phyloP scores from a whole-genome alignment of 805 yeast species.

The Candida endomychidarum region DNA sequence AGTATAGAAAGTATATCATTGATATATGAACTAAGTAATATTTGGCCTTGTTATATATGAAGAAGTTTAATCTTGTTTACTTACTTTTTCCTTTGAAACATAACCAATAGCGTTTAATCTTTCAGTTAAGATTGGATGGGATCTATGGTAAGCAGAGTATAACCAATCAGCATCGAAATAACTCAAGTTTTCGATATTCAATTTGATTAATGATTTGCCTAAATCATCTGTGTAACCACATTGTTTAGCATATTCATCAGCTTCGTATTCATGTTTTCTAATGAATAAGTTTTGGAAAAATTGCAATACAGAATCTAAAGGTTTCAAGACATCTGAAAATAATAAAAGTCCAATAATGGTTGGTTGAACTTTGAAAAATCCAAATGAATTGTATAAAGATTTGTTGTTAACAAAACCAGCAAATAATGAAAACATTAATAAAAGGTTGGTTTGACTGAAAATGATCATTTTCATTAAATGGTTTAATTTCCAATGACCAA shows the following conservation, averaged over 20 bases:
- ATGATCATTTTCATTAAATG: slow-evolving; percentile 80
- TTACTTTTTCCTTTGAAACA: slow-evolving; percentile 37
- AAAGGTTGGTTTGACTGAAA: slow-evolving; percentile 62
- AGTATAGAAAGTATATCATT: no score
- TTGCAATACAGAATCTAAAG: slow-evolving; percentile 67
- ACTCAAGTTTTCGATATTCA: slow-evolving; percentile 78
- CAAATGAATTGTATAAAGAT: slow-evolving; percentile 77
- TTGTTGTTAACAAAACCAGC: slow-evolving; percentile 77
- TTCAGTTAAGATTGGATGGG: slow-evolving; percentile 91
- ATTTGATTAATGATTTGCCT: slow-evolving; percentile 67
- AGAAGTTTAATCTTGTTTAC: slow-evolving; percentile 8
- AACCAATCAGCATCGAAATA: slow-evolving; percentile 89
- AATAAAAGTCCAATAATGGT: slow-evolving; percentile 77
- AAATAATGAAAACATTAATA: slow-evolving; percentile 68
- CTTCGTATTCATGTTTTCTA: slow-evolving; percentile 90
- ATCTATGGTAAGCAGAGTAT: slow-evolving; percentile 82
- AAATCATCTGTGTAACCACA: slow-evolving; percentile 71
- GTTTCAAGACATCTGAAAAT: slow-evolving; percentile 75
- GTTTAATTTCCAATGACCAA: slow-evolving; percentile 94
- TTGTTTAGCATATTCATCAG: slow-evolving; percentile 80
- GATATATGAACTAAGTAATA: no score
- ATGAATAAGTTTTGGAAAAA: slow-evolving; percentile 69
- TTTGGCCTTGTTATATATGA: no score
- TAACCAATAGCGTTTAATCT: slow-evolving; percentile 75
- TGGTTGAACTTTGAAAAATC: slow-evolving; percentile 67